phyloP scores from a whole-genome alignment of 768 basidiomycete species.

The Tephrocybe sp. region DNA sequence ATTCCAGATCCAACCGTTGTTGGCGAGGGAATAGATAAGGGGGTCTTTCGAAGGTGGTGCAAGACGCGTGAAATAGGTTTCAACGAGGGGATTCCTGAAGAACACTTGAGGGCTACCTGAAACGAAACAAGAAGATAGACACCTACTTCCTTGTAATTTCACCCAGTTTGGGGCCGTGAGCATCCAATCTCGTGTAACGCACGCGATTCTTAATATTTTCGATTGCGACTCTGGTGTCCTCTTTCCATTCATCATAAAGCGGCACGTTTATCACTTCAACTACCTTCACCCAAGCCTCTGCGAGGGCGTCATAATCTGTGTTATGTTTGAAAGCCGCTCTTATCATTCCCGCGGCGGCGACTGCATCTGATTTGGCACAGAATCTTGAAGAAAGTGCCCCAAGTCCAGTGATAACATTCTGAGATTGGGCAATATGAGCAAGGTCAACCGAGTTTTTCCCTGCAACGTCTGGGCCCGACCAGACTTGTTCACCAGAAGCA shows the following conservation, averaged over 20 bases:
- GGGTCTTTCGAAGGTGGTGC: constrained; percentile 40
- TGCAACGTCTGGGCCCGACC: constrained; percentile 58
- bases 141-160: constrained; percentile 71
- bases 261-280: constrained; percentile 88
- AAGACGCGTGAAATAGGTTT: constrained; percentile 90
- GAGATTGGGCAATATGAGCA: constrained; percentile 55
- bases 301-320: constrained; percentile 48
- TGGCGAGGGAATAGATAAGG: constrained; percentile 79
- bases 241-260: constrained; percentile 84
- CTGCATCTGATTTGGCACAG: constrained; percentile 59
- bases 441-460: constrained; percentile 64
- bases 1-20: constrained; percentile 99
- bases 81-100: constrained; percentile 77
- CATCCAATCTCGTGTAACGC: constrained; percentile 78
- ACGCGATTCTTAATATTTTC: constrained; percentile 74
- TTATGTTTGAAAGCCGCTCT: constrained; percentile 60
- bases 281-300: constrained; percentile 71
- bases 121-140: neutral
- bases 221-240: constrained; percentile 72
- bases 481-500: constrained; percentile 43
- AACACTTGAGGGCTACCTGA: neutral
- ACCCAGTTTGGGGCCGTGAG: constrained; percentile 80
- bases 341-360: constrained; percentile 71
- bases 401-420: constrained; percentile 56
- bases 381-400: constrained; percentile 63